Conservation (phyloP, 148 eudicot genomes). For the Cornus florida region DNA sequence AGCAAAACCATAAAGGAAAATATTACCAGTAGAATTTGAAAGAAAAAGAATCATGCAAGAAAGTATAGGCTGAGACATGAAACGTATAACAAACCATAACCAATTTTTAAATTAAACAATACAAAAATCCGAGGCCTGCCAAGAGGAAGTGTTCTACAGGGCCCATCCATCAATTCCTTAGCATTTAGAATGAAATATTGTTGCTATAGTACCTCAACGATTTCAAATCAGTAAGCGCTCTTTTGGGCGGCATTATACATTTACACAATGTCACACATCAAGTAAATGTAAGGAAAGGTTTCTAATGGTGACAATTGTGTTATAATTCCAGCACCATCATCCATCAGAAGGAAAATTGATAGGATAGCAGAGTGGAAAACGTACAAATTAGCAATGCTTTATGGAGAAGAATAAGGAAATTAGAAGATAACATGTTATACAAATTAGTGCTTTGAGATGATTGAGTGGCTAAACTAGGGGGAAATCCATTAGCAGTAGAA, state of each 20-base stretch:
- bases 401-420: not conserved
- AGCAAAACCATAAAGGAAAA: not conserved
- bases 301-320: not conserved
- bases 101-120: not conserved
- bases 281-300: not conserved
- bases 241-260: not conserved
- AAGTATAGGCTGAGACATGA: not conserved
- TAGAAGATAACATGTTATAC: not conserved
- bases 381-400: too few species aligned
- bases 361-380: not conserved
- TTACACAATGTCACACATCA: not conserved
- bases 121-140: not conserved
- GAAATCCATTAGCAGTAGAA: not conserved
- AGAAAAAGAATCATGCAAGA: not conserved
- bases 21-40: not conserved
- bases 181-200: not conserved
- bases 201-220: not conserved
- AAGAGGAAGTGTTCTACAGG: not conserved
- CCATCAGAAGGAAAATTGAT: not conserved
- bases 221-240: not conserved
- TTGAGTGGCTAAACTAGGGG: not conserved
- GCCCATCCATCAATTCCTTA: conserved; percentile 2
- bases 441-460: not conserved
- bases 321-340: not conserved
- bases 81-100: not conserved